Base-by-base conservation (phyloP, 768 basidiomycete species). In the Psilocybe tampanensis region DNA sequence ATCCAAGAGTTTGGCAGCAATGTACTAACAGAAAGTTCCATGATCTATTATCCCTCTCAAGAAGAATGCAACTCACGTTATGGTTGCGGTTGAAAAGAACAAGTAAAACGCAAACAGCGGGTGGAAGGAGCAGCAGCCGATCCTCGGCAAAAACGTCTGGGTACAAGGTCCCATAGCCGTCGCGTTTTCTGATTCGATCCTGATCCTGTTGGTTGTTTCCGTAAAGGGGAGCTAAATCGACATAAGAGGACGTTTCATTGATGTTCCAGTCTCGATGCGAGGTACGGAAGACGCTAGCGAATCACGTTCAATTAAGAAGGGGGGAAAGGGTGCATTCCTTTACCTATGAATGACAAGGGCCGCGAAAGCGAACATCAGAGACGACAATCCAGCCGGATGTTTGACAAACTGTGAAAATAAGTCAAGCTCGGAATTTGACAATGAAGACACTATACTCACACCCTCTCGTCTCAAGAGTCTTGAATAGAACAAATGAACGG, bases 41-140 rank as follows among this genome's bases (percentile, higher is more conserved):
- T n/a, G 26, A 55, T 21, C 32, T 23, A 24, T 44, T 24, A 44
- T 26, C 15, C 36, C 45, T 9, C 58, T 47, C 22, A 49, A 12
- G 12, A 23, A 24, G 23, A 12, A 17, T 36, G 32, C 23, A 39
- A 71, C 86, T 60, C 60, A 92, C 92, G 64, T 92, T 94, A 66
- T 94, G 92, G 59, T 94, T 94, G n/a, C 92, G 81, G 66, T 80
- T 91, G 79, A 94, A 94, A n/a, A 92, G 68, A n/a, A 94, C 81
- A 19, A 94, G 78, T n/a, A 94, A 68, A 3, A 80, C 84, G 56
- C 87, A 85, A 50, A 86, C 84, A 1, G 85, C 86, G 0, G 92
- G 92, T 1, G 92, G 92, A n/a, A 94, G 82, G 8, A 91, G 76
- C 19, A 92, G 74, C 4, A 94, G 73, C 36, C 92, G 77, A 58